A percentile compares a stretch with the other conserved stretches of the same genome.
Conservation (phyloP, 2,329 filamentous ascomycete species). For the Fusarium buxicola region DNA sequence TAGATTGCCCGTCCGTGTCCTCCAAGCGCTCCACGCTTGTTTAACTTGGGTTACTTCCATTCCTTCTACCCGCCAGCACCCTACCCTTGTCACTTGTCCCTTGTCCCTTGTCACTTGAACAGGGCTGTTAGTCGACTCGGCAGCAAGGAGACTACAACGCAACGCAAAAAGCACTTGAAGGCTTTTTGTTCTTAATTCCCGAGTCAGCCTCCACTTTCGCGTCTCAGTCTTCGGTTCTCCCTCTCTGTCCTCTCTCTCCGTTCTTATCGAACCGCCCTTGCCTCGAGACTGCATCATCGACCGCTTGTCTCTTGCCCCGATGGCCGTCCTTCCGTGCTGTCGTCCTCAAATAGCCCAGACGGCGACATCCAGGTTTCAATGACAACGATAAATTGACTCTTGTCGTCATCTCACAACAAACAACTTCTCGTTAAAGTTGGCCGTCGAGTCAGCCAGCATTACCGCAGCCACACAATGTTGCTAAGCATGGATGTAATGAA, state of each 20-base stretch:
- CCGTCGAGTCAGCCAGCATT: background rate
- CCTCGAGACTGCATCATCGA: slow-evolving; percentile 24
- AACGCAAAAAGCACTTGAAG: slow-evolving; percentile 12
- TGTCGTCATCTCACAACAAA: slow-evolving; percentile 9
- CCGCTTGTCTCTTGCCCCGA: slow-evolving; percentile 17
- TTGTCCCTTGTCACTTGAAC: slow-evolving; percentile 18
- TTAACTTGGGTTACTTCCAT: slow-evolving; percentile 14
- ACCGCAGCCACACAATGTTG: slow-evolving; percentile 34
- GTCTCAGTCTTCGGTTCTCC: slow-evolving; percentile 23
- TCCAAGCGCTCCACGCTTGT: slow-evolving; percentile 14
- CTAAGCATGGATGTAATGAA: slow-evolving; percentile 51
- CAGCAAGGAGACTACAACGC: slow-evolving; percentile 25
- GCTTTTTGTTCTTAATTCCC: slow-evolving; percentile 23
- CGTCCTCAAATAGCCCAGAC: slow-evolving; percentile 15
- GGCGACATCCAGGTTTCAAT: slow-evolving; percentile 28
- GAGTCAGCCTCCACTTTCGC: slow-evolving; percentile 26
- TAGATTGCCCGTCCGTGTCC: background rate
- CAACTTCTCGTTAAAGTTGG: slow-evolving; percentile 6
- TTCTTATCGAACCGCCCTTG: slow-evolving; percentile 12
- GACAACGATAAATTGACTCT: slow-evolving; percentile 22
- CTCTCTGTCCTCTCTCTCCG: slow-evolving; percentile 11
- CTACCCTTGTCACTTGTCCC: slow-evolving; percentile 15
- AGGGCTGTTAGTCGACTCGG: slow-evolving; percentile 37
- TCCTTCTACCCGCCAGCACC: slow-evolving; percentile 13
- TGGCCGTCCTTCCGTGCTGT: slow-evolving; percentile 16